Conservation (phyloP, 371 early-diverging fungal genomes). For the Mortierella sp. region DNA sequence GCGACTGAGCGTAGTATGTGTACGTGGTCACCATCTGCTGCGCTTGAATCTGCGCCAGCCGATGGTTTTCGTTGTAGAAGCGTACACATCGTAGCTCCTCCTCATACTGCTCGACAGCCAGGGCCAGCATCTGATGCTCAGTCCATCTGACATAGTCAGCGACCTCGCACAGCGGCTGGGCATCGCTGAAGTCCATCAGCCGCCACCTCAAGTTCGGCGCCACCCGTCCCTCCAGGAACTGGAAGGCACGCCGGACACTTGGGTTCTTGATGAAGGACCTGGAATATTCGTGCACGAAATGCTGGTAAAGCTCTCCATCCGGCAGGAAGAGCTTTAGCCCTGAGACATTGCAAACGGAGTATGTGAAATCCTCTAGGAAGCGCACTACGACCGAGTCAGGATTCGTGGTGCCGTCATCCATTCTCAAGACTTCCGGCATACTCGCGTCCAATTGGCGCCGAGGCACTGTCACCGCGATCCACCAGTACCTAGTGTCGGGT, state of each 20-base stretch:
- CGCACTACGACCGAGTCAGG: slow-evolving; percentile 29
- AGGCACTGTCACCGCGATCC: slow-evolving; percentile 42
- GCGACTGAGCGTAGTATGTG: too few species aligned
- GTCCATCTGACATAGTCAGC: not conserved
- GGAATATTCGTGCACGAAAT: slow-evolving; percentile 2
- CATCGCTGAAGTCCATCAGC: slow-evolving; percentile 12
- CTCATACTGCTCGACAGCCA: too few species aligned
- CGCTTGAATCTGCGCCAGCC: too few species aligned
- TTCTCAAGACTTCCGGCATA: slow-evolving; percentile 19
- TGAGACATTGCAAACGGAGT: slow-evolving; percentile 26
- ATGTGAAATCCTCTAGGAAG: slow-evolving; percentile 31
- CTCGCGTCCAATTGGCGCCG: slow-evolving; percentile 10
- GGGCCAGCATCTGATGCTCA: too few species aligned
- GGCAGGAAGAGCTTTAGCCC: slow-evolving; percentile 31
- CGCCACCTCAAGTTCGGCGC: slow-evolving; percentile 22
- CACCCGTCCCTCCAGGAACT: slow-evolving; percentile 9
- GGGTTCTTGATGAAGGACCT: slow-evolving; percentile 15
- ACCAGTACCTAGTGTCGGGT: slow-evolving; percentile 13
- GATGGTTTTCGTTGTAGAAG: too few species aligned
- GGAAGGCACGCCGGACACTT: slow-evolving; percentile 12
- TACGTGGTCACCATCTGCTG: too few species aligned
- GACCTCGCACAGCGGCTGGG: slow-evolving; percentile 12
- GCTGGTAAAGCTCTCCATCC: slow-evolving; percentile 19
- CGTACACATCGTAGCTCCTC: too few species aligned
- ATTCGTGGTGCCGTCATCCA: slow-evolving; percentile 6